Base-by-base conservation (phyloP, 2,329 filamentous ascomycete species). In the Biscogniauxia mediterranea region DNA sequence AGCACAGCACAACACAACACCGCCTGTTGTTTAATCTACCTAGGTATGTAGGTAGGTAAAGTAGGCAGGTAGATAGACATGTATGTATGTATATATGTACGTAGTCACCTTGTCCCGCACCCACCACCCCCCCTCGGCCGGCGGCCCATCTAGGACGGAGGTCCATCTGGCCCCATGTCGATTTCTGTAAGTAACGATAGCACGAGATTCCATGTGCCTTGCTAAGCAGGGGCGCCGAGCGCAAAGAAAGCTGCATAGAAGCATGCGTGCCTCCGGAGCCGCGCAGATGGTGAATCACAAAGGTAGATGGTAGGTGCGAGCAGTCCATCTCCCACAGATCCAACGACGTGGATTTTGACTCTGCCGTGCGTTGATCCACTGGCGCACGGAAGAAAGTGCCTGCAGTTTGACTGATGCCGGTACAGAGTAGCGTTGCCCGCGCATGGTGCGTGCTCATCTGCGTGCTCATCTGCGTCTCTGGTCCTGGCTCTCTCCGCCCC, bases 161-260 rank as follows among this genome's bases (percentile, higher is more conserved):
- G 64, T 66, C 62, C 59, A 65, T 61, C 65, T 61, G 61, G 63
- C 58, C 49, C 54, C 38, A 42, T 55, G 25, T 57, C 51, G 55
- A 28, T 49, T 55, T 51, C 55, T 54, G 28, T 56, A 63, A 65
- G 69, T 67, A 71, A 71, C 68, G 62, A 71, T 71, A 65, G 68
- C 70, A 71, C 69, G 67, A 71, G 70, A 70, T 70, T 64, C 46
- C 58, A 65, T 68, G 64, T 66, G 65, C 53, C 51, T 63, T 58
- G 49, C 42, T 61, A 60, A 60, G 56, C 56, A 58, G 60, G 58
- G 56, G 58, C 57, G 56, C 38, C 57, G 38, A 46, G 38, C 15
- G 38, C 38, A 57, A 57, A 68, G 60, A 62, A 66, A 62, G 63
- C 67, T 73, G 69, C 70, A 70, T 69, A 65, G 65, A 70, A 69